Conservation (phyloP, 352 stramenopile genomes). For the Phytophthora sp. region DNA sequence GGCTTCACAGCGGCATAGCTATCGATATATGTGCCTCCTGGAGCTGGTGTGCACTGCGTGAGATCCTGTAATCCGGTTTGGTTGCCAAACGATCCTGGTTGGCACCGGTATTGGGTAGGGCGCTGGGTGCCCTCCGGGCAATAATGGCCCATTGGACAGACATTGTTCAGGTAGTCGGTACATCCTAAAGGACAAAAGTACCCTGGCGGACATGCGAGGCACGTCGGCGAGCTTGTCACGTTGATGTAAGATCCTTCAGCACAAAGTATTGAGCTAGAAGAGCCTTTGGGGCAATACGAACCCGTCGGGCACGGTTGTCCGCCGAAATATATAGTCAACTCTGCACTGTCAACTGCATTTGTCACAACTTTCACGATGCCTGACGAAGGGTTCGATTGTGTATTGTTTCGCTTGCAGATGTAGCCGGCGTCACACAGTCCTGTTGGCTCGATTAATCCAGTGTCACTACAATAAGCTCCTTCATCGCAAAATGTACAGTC, state of each 20-base stretch:
- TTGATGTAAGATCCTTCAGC: conserved; percentile 52
- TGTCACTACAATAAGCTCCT: conserved; percentile 50
- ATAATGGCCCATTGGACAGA: conserved; percentile 84
- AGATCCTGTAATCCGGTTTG: conserved; percentile 44
- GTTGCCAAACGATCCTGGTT: conserved; percentile 79
- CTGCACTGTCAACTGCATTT: conserved; percentile 4
- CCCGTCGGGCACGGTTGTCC: conserved; percentile 55
- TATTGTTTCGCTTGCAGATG: conserved; percentile 66
- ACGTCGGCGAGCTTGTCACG: conserved; percentile 27
- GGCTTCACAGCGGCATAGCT: conserved; percentile 51
- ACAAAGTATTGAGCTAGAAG: conserved; percentile 36
- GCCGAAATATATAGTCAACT: conserved; percentile 19
- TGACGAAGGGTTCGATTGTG: conserved; percentile 36
- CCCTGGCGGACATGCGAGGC: conserved; percentile 40
- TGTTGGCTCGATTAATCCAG: conserved; percentile 41
- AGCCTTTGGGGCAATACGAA: conserved; percentile 56
- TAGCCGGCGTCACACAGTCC: conserved; percentile 46
- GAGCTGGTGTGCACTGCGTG: conserved; percentile 67
- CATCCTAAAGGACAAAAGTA: conserved; percentile 62
- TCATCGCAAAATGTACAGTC: conserved; percentile 71
- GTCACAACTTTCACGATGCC: conserved; percentile 27
- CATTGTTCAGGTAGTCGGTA: conserved; percentile 43
- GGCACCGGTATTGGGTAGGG: conserved; percentile 70
- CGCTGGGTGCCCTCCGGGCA: conserved; percentile 72
- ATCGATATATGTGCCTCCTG: conserved; percentile 72